Percentiles rank a stretch among this genome's conserved stretches.
Conservation (phyloP, 768 basidiomycete species). For the Lentinula lateritia region DNA sequence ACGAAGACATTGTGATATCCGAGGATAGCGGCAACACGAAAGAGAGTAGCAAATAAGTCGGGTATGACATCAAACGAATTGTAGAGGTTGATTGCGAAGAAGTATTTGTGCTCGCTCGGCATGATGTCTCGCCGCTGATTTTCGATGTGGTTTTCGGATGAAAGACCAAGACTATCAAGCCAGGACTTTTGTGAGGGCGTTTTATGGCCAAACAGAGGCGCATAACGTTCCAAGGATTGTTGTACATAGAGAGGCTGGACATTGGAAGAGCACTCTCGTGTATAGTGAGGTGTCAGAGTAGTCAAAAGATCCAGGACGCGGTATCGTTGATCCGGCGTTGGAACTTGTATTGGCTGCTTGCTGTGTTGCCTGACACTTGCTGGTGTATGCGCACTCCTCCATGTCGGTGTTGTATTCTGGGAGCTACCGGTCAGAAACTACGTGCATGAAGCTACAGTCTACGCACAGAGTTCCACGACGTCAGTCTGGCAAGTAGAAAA, state of each 20-base stretch:
- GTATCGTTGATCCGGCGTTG: constrained; percentile 77
- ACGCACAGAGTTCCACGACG: constrained; percentile 40
- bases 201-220: constrained; percentile 75
- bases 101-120: constrained; percentile 87
- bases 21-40: constrained; percentile 85
- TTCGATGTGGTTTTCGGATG: constrained; percentile 34
- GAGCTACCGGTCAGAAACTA: not conserved
- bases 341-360: constrained; percentile 63
- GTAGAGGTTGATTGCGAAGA: constrained; percentile 98
- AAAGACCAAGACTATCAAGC: constrained; percentile 49
- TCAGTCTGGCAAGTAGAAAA: constrained; percentile 45
- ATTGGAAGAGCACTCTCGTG: constrained; percentile 83
- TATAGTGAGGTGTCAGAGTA: constrained; percentile 86
- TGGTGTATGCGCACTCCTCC: constrained; percentile 51
- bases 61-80: constrained; percentile 99
- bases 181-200: constrained; percentile 54
- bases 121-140: constrained; percentile 31
- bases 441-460: not conserved
- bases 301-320: constrained; percentile 85
- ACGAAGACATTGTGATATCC: constrained; percentile 98
- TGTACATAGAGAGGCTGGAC: constrained; percentile 81
- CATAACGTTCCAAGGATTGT: constrained; percentile 84
- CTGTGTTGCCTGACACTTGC: constrained; percentile 46
- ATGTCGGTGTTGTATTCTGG: constrained; percentile 35
- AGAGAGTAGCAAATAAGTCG: constrained; percentile 94